Evolutionary conservation across 345 rosid species (phyloP).

Genomic region (Lepidium africanum): DNA sequence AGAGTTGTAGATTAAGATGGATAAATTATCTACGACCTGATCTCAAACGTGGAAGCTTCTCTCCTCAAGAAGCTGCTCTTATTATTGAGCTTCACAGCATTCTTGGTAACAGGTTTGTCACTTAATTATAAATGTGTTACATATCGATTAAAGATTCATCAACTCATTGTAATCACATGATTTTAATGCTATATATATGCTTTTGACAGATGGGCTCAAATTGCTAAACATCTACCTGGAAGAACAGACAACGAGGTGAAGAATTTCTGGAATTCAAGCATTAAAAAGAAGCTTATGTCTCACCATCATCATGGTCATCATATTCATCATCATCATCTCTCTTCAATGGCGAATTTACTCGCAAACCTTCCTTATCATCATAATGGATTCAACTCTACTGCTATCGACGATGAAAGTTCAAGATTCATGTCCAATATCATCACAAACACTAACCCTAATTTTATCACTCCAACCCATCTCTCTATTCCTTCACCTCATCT

Average conservation of each 20-base stretch:
- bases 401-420: conserved; percentile 30
- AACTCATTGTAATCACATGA: not conserved
- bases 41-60: conserved; percentile 91
- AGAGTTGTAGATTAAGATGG: conserved; percentile 97
- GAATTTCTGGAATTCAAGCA: conserved; percentile 92
- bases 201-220: conserved; percentile 75
- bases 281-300: conserved; percentile 74
- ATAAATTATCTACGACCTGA: conserved; percentile 93
- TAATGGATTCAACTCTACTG: conserved; percentile 28
- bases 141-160: too few species aligned
- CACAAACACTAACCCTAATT: conserved; percentile 50
- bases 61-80: conserved; percentile 89
- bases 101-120: conserved; percentile 77
- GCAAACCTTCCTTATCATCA: conserved; percentile 26
- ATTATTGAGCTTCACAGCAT: conserved; percentile 91
- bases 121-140: not conserved
- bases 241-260: conserved; percentile 94
- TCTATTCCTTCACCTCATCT: conserved; percentile 26
- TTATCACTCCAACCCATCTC: conserved; percentile 30
- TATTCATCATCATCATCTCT: conserved; percentile 24
- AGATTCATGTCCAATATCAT: conserved; percentile 33
- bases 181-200: not conserved
- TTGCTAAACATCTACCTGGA: conserved; percentile 85
- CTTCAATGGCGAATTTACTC: conserved; percentile 32
- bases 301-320: conserved; percentile 31